Evolutionary conservation across 371 early-diverging fungal species (phyloP).

Genomic region (Thermomucor indicae-seudaticae): DNA sequence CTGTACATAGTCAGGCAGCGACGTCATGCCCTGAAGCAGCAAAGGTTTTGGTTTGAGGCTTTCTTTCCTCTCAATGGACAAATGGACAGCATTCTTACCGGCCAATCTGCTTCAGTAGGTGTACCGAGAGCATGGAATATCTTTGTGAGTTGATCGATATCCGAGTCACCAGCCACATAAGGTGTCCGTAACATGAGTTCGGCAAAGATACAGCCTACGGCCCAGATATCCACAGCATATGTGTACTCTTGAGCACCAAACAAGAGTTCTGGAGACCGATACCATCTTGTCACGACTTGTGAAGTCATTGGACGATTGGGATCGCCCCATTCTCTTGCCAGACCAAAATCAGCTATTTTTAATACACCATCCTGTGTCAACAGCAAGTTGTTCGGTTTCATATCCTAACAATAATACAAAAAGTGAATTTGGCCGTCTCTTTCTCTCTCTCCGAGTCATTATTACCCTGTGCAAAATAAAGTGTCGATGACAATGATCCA

Average conservation of each 20-base stretch:
- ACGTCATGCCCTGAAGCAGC: conserved; percentile 55
- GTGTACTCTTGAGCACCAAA: conserved; percentile 92
- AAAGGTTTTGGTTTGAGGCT: no score
- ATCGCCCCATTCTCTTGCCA: conserved; percentile 93
- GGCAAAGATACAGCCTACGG: conserved; percentile 99
- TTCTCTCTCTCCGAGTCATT: no score
- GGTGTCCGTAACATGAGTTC: conserved; percentile 97
- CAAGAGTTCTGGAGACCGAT: conserved; percentile 98
- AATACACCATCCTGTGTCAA: conserved; percentile 87
- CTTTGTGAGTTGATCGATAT: conserved; percentile 91
- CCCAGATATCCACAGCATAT: conserved; percentile 97
- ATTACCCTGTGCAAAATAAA: conserved; percentile 92
- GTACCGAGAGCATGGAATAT: conserved; percentile 97
- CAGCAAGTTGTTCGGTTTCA: conserved; percentile 99
- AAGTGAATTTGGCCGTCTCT: no score
- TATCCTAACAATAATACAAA: conserved; percentile 62
- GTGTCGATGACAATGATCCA: conserved; percentile 90
- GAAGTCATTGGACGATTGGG: conserved; percentile 80
- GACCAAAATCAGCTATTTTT: conserved; percentile 99
- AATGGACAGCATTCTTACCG: conserved; percentile 41
- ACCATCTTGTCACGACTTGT: conserved; percentile 98
- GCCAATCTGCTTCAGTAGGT: conserved; percentile 97
- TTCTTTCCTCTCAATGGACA: no score
- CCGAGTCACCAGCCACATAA: conserved; percentile 91
- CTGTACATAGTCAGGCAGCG: conserved; percentile 72